phyloP scores from a whole-genome alignment of 495 filamentous ascomycete species.

The Aspergillus affinis region DNA sequence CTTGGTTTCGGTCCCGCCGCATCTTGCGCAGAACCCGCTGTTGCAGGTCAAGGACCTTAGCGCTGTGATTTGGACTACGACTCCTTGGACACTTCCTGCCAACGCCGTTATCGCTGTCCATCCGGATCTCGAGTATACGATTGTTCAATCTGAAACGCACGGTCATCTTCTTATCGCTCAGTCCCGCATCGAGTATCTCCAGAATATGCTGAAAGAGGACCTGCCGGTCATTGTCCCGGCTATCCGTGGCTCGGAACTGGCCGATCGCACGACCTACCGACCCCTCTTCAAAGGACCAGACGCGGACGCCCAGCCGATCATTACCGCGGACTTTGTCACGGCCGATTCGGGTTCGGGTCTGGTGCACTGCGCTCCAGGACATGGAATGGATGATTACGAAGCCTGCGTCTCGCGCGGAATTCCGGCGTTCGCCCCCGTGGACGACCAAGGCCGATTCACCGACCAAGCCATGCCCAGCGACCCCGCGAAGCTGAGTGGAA shows the following conservation, averaged over 20 bases:
- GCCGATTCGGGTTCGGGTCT: slow-evolving; percentile 84
- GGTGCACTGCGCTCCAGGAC: slow-evolving; percentile 91
- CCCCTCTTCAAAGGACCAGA: slow-evolving; percentile 54
- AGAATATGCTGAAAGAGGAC: slow-evolving; percentile 41
- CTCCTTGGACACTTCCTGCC: slow-evolving; percentile 94
- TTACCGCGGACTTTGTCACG: slow-evolving; percentile 84
- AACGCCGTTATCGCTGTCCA: slow-evolving; percentile 86
- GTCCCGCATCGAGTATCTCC: slow-evolving; percentile 58
- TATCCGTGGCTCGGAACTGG: slow-evolving; percentile 66
- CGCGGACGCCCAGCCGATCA: slow-evolving; percentile 60
- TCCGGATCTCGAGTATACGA: slow-evolving; percentile 66
- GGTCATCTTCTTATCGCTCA: slow-evolving; percentile 66
- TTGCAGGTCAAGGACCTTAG: slow-evolving; percentile 47
- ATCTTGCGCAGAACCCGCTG: slow-evolving; percentile 39
- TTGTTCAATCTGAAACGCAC: slow-evolving; percentile 56
- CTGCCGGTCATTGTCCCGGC: slow-evolving; percentile 52
- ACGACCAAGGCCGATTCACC: slow-evolving; percentile 78
- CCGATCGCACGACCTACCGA: slow-evolving; percentile 64
- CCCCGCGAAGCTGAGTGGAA: slow-evolving; percentile 59
- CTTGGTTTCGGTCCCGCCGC: slow-evolving; percentile 52
- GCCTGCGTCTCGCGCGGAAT: slow-evolving; percentile 69
- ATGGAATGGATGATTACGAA: slow-evolving; percentile 95
- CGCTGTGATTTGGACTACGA: slow-evolving; percentile 95
- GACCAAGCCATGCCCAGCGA: slow-evolving; percentile 66
- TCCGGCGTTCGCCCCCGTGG: slow-evolving; percentile 72